Evolutionary conservation across 2,329 filamentous ascomycete genomes (phyloP), one percentile per base, ranked within the genome.

Genomic region (Exophiala mesophila): DNA sequence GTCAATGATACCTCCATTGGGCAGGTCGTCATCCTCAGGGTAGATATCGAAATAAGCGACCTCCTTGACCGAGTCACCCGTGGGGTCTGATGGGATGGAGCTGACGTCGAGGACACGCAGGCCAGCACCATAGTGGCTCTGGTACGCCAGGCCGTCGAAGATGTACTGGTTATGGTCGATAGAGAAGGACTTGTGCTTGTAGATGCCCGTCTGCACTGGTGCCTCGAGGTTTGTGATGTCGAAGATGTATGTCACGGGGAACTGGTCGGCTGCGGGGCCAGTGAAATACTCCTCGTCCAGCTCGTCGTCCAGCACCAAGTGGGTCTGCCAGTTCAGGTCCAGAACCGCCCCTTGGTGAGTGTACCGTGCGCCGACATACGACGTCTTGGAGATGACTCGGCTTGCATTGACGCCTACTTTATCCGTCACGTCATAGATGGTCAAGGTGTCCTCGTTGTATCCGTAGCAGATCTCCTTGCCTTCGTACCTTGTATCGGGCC

Each of bases 311-410:
- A 75, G 55, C 10, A 76, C 62, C 3, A 77, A 65, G 53, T 65
- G 74, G 32, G 67, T 54, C 52, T 67, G 65, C 56, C 60, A 68
- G 36, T 65, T 57, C 8, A 61, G 55, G 54, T 76, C 69, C 17
- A 76, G 63, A 3, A 78, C 63, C 63, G 70, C 72, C 6, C 77
- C 77, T 54, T 78, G 76, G 55, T 80, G 77, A 1, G 74, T 77
- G 61, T 79, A 80, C 9, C 67, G 19, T n/a, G 71, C 72, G 29
- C 76, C 75, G n/a, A 71, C 66, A 57, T 78, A 79, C 0, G 68
- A 69, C 2, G 73, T 77, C 44, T 65, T 66, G 36, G 74, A 77
- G 49, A 78, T 68, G 46, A 76, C 63, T 15, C 57, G 65, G 41
- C 64, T 57, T 38, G 59, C 59, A 17, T 50, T 29, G 23, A 30